A percentile compares a stretch with the other conserved stretches of the same genome.
phyloP scores from a whole-genome alignment of 495 filamentous ascomycete species.

The Aspergillus sclerotiicarbonarius region DNA sequence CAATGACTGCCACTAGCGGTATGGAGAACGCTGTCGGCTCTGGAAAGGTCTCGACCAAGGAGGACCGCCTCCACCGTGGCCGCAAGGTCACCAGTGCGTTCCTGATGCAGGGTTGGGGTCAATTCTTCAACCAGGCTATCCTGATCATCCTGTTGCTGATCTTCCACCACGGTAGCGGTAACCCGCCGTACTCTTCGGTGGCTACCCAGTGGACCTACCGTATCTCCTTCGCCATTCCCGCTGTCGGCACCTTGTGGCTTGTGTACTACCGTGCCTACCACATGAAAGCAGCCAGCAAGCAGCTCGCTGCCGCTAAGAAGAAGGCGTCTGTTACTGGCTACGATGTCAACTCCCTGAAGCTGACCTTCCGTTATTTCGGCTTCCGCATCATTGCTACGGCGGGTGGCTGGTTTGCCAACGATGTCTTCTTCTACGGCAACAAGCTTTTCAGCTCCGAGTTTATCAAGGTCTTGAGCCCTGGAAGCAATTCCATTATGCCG shows the following conservation, averaged over 20 bases:
- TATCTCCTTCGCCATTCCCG: conserved; percentile 79
- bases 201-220: conserved; percentile 82
- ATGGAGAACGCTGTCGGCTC: conserved; percentile 89
- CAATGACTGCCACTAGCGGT: conserved; percentile 90
- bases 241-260: conserved; percentile 86
- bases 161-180: conserved; percentile 72
- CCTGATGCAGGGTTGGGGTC: conserved; percentile 96
- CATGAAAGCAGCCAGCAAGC: conserved; percentile 75
- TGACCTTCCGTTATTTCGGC: conserved; percentile 77
- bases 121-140: conserved; percentile 84
- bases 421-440: conserved; percentile 97
- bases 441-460: conserved; percentile 92
- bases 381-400: conserved; percentile 81
- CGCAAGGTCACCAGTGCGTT: conserved; percentile 90
- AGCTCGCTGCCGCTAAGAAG: conserved; percentile 73
- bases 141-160: conserved; percentile 78
- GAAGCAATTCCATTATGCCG: conserved; percentile 65
- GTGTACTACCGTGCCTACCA: conserved; percentile 87
- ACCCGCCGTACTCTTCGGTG: conserved; percentile 67
- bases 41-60: conserved; percentile 80
- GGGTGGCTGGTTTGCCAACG: conserved; percentile 84
- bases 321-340: conserved; percentile 84
- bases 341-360: conserved; percentile 71
- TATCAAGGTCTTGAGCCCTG: conserved; percentile 67
- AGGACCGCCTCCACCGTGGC: conserved; percentile 89